phyloP scores from a whole-genome alignment of 208 protist genomes.

The Leishmania arabica region DNA sequence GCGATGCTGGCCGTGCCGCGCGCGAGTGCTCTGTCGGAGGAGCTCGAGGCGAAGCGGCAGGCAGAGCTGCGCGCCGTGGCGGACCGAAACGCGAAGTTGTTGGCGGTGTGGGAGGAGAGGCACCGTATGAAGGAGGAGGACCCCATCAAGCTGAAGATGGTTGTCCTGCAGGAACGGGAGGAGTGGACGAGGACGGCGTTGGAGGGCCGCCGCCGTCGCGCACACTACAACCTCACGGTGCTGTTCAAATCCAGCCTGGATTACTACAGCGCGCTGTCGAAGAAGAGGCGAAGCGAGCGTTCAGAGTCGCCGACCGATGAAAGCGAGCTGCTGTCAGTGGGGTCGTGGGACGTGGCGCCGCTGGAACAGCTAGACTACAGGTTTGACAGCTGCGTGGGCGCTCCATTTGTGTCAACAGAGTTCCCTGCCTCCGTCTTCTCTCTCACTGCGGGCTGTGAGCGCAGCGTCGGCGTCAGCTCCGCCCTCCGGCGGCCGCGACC shows the following conservation, averaged over 20 bases:
- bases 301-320: not conserved
- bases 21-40: not conserved
- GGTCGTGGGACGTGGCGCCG: constrained; percentile 5
- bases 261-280: not conserved
- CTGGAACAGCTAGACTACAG: not conserved
- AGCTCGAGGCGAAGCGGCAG: constrained; percentile 1
- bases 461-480: not conserved
- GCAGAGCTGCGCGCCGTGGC: not conserved
- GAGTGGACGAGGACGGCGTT: constrained; percentile 4
- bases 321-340: constrained; percentile 4
- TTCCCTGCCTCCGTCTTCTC: not conserved
- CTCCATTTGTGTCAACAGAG: not conserved
- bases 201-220: constrained; percentile 17
- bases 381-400: not conserved
- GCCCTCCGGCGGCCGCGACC: not conserved
- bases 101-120: not conserved
- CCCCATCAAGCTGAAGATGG: not conserved
- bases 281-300: not conserved
- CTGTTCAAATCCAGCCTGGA: constrained; percentile 16
- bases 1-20: constrained; percentile 1
- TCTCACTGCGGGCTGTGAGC: not conserved
- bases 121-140: not conserved
- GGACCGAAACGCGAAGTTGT: constrained; percentile 4
- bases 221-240: constrained; percentile 15
- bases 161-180: constrained; percentile 15